Percentiles rank a stretch among this genome's conserved stretches.
Conservation (phyloP, 169 alveolate species). For the Theileria parva region DNA sequence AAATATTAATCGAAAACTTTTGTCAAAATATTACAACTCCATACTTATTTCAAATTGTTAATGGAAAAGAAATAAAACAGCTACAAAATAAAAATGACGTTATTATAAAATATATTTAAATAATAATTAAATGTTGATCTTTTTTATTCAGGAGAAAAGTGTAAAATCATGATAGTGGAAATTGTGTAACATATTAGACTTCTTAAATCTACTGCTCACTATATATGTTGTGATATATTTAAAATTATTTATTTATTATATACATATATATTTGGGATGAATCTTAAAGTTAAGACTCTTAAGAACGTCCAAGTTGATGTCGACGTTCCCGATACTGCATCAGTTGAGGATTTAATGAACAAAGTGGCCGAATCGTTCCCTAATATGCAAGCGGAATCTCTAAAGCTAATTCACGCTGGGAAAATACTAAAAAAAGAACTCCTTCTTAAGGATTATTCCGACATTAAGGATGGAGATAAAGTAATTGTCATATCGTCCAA, state of each 20-base stretch:
- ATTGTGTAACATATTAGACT: background rate
- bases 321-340: constrained; percentile 69
- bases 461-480: constrained; percentile 81
- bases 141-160: background rate
- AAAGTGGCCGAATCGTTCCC: constrained; percentile 69
- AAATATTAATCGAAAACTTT: background rate
- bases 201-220: background rate
- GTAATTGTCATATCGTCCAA: constrained; percentile 73
- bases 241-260: background rate
- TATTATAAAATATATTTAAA: constrained; percentile 4
- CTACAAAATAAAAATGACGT: background rate
- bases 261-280: constrained; percentile 59
- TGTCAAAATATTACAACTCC: background rate
- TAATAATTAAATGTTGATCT: background rate
- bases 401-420: constrained; percentile 82
- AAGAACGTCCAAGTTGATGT: constrained; percentile 80
- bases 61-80: background rate
- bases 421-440: constrained; percentile 73
- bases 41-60: background rate
- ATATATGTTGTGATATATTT: background rate
- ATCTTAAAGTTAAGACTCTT: constrained; percentile 79
- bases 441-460: constrained; percentile 65
- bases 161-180: background rate
- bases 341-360: constrained; percentile 75
- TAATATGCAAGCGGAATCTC: constrained; percentile 76